Evolutionary conservation across 768 basidiomycete genomes (phyloP), one percentile per base, ranked within the genome.

Genomic region (Leccinum subgranulosum): DNA sequence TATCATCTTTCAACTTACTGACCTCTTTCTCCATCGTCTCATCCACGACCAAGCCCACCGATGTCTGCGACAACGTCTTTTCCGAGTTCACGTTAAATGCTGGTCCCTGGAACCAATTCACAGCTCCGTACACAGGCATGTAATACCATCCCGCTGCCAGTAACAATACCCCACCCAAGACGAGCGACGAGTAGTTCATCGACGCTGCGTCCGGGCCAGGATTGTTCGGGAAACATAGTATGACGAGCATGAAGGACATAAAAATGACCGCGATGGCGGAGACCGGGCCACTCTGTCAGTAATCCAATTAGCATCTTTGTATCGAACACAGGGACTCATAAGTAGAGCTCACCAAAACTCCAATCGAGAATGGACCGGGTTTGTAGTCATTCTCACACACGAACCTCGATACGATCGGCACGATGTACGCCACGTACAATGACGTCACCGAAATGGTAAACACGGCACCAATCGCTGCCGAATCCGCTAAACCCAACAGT

Each of bases 141-240:
- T 83, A 90, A 69, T 84, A 90, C 75, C 83, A 89, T 0, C 73
- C 57, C 8, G 84, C 62, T 4, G 84, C 79, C n/a, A 90, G 76
- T 5, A 77, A 39, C 56, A 88, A 69, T 2, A 83, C 77, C 1
- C 83, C 85, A 0, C 82, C 83, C 9, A 84, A 73, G 3, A 92
- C 86, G 19, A 86, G 82, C 29, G 84, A 75, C 0, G 83, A 80
- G 61, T 90, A 90, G 66, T 90, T 90, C 88, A 91, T 88, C 49
- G 74, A 72, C 14, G 74, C 69, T 1, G 72, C 73, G 15, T 68
- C 66, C 0, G 84, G 75, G 5, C 66, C 62, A 1, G 81, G 80
- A 14, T 74, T 76, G 12, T 77, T 68, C 15, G 85, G 87, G 79
- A 88, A 89, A 59, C 82, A 73, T 62, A 86, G 81, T 2, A 87